Percentiles rank a stretch among this genome's conserved stretches.
Conservation (phyloP, 2,329 filamentous ascomycete genomes). For the Calonectria pseudoturangicola region DNA sequence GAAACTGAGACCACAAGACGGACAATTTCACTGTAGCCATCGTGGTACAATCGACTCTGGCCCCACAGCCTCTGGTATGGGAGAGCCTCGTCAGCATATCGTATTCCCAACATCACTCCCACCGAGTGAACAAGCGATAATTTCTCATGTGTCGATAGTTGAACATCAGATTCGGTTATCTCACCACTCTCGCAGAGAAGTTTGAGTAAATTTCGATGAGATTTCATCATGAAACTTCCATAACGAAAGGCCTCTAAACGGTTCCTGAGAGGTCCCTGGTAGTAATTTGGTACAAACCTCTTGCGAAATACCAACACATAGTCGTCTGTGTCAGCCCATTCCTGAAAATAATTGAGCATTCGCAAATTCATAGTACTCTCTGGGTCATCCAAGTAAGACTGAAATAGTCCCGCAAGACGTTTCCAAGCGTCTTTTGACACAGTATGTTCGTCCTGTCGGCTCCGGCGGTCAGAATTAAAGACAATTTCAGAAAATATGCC, state of each 20-base stretch:
- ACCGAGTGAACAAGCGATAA: constrained; percentile 40
- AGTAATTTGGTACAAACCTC: constrained; percentile 47
- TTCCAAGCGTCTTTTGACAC: constrained; percentile 8
- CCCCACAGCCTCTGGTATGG: constrained; percentile 1
- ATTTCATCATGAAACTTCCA: constrained; percentile 40
- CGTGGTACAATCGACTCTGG: constrained; percentile 25
- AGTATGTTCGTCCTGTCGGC: rapidly evolving
- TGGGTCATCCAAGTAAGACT: constrained; percentile 45
- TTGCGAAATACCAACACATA: constrained; percentile 32
- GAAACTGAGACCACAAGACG: constrained; percentile 16
- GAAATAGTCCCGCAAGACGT: constrained; percentile 45
- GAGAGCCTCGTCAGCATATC: constrained; percentile 12
- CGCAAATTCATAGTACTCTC: constrained; percentile 39
- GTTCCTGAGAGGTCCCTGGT: constrained; percentile 23
- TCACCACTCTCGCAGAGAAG: constrained; percentile 37
- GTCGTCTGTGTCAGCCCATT: constrained; percentile 35
- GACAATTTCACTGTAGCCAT: constrained; percentile 39
- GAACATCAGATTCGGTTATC: constrained; percentile 33
- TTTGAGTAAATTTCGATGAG: rapidly evolving
- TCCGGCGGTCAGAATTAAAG: not conserved
- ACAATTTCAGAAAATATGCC: constrained; percentile 28
- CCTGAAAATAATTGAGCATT: constrained; percentile 41
- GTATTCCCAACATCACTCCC: not conserved
- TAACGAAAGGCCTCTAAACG: constrained; percentile 53
- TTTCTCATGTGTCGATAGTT: constrained; percentile 34